phyloP scores from a whole-genome alignment of 2,329 filamentous ascomycete genomes.

The Raffaelea albimanens region DNA sequence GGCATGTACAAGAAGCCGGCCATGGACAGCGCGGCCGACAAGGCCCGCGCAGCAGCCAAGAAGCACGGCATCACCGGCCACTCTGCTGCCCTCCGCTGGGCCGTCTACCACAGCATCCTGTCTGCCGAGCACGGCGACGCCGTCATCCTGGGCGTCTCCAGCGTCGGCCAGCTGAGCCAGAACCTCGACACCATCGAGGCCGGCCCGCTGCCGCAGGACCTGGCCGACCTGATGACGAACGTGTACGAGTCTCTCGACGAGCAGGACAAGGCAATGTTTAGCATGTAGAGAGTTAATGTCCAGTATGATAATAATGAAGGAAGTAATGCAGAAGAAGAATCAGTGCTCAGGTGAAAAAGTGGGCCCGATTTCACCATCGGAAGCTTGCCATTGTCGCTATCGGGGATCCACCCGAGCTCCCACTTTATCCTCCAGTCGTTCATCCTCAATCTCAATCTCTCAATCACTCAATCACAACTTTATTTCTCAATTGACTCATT shows the following conservation, averaged over 20 bases:
- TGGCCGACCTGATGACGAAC: conserved; percentile 14
- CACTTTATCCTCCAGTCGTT: too few species aligned
- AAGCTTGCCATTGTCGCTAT: too few species aligned
- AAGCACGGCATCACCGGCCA: conserved; percentile 27
- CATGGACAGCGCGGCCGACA: conserved; percentile 18
- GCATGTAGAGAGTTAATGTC: background rate
- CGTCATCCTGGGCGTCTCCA: conserved; percentile 25
- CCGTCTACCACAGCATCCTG: conserved; percentile 24
- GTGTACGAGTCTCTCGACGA: background rate
- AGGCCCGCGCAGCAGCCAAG: conserved; percentile 16
- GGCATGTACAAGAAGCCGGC: conserved; percentile 18
- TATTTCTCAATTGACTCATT: too few species aligned
- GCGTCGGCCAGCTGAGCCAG: conserved; percentile 21
- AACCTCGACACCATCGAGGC: conserved; percentile 26
- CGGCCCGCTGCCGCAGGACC: conserved; percentile 27
- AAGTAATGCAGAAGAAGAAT: background rate
- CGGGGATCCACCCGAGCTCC: too few species aligned
- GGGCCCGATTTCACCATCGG: too few species aligned
- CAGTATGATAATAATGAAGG: background rate
- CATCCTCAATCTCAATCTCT: too few species aligned
- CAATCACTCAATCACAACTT: too few species aligned
- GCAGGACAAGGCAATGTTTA: conserved; percentile 2
- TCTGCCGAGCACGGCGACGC: conserved; percentile 22
- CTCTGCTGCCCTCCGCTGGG: conserved; percentile 31
- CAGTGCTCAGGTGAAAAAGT: too few species aligned